Percentiles rank a stretch among this genome's conserved stretches.
Evolutionary conservation across 805 yeast species (phyloP).

Genomic region (Pichia thaimueangensis): DNA sequence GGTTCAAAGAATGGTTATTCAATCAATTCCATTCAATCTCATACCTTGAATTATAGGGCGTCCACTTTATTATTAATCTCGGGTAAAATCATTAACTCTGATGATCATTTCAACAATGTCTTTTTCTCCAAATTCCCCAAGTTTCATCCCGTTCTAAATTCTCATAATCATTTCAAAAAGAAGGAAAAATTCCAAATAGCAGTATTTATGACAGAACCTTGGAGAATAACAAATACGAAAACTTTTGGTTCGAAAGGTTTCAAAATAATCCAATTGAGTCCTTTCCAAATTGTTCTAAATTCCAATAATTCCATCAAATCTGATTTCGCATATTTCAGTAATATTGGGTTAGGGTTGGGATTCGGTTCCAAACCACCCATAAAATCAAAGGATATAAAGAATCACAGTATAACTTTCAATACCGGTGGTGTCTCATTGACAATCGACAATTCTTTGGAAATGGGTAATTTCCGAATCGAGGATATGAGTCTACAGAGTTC

Average conservation of each 20-base stretch:
- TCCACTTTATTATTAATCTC: constrained; percentile 68
- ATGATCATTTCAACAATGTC: constrained; percentile 36
- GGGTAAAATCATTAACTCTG: constrained; percentile 51
- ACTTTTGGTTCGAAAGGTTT: constrained; percentile 61
- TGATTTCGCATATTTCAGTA: constrained; percentile 57
- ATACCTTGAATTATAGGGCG: constrained; percentile 84
- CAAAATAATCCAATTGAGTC: constrained; percentile 60
- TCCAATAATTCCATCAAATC: constrained; percentile 13
- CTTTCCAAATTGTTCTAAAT: constrained; percentile 52
- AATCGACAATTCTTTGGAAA: constrained; percentile 71
- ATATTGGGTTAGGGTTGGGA: constrained; percentile 74
- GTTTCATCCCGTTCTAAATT: constrained; percentile 24
- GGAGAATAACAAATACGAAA: constrained; percentile 68
- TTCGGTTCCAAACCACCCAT: constrained; percentile 67
- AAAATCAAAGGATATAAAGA: constrained; percentile 37
- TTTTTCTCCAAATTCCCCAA: constrained; percentile 46
- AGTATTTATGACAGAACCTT: constrained; percentile 39
- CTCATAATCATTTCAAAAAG: constrained; percentile 7
- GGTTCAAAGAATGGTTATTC: constrained; percentile 83
- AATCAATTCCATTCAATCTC: constrained; percentile 77
- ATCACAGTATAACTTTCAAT: constrained; percentile 26
- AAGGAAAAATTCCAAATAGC: constrained; percentile 16
- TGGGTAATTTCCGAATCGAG: constrained; percentile 72
- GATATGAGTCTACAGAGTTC: constrained; percentile 44
- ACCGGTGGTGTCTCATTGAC: constrained; percentile 78